Percentiles rank a stretch among this genome's conserved stretches.
Evolutionary conservation across 2,329 filamentous ascomycete species (phyloP).

Genomic region (Tolypocladium ophioglossoides): DNA sequence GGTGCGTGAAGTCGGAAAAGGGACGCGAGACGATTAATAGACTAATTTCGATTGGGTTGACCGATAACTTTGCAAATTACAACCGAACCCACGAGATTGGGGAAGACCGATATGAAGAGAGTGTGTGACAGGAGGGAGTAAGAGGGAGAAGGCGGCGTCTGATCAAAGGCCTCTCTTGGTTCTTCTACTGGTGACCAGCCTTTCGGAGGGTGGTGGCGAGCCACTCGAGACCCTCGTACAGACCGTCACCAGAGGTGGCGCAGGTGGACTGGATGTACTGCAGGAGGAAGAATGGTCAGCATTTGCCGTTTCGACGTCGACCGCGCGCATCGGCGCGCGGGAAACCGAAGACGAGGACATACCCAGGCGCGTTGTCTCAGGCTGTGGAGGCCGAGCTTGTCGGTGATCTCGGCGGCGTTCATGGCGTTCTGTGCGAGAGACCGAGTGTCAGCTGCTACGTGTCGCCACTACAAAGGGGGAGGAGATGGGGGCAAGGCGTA

Average conservation of each 20-base stretch:
- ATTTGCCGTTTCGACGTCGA: neutral
- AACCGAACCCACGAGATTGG: slow-evolving; percentile 41
- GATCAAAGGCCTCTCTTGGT: slow-evolving; percentile 21
- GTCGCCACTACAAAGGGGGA: neutral
- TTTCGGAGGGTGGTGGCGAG: slow-evolving; percentile 76
- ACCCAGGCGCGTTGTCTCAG: slow-evolving; percentile 98
- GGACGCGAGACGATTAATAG: slow-evolving; percentile 28
- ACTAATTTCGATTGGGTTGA: slow-evolving; percentile 46
- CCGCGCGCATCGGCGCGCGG: neutral
- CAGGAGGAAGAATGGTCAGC: slow-evolving; percentile 10
- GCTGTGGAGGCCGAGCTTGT: slow-evolving; percentile 99
- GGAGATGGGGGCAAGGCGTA: slow-evolving; percentile 39
- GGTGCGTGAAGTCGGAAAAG: slow-evolving; percentile 14
- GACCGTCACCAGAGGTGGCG: slow-evolving; percentile 96
- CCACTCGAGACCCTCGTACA: slow-evolving; percentile 98
- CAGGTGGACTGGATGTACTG: slow-evolving; percentile 99
- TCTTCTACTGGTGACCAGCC: slow-evolving; percentile 51
- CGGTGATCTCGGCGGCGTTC: slow-evolving; percentile 99
- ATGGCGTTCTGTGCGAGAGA: slow-evolving; percentile 69
- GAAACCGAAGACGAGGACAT: slow-evolving; percentile 33
- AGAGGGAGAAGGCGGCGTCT: slow-evolving; percentile 21
- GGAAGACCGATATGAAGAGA: slow-evolving; percentile 27
- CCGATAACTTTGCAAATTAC: slow-evolving; percentile 46
- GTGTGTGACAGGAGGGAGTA: slow-evolving; percentile 28
- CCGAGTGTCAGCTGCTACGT: slow-evolving; percentile 5